A percentile compares a stretch with the other conserved stretches of the same genome.
These are phyloP conservation scores for Boletus pseudopeckii DNA, from an alignment of 768 basidiomycete genomes.

Conservation along the genomic window DNA sequence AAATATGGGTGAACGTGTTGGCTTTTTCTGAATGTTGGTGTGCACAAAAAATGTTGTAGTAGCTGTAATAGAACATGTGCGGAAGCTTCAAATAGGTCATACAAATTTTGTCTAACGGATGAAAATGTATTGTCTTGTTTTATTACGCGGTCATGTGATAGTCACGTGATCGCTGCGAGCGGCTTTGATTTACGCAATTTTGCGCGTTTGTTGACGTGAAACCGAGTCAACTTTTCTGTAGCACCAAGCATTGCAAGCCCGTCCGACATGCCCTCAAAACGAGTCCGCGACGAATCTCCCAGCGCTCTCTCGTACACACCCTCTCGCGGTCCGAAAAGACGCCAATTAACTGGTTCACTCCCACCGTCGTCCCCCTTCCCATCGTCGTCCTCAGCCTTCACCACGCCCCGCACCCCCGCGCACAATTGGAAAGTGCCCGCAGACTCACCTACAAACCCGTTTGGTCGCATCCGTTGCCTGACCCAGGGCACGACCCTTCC, in stretches of 20 bases:
- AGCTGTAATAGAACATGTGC: too few relatives aligned
- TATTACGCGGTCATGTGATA: constrained; percentile 14
- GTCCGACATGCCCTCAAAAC: constrained; percentile 26
- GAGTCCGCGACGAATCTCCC: constrained; percentile 28
- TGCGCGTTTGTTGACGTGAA: constrained; percentile 11
- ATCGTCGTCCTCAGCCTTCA: constrained; percentile 23
- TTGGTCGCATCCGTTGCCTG: constrained; percentile 52
- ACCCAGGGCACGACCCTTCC: constrained; percentile 38
- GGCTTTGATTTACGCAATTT: too few relatives aligned
- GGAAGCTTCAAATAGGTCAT: too few relatives aligned
- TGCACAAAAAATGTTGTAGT: too few relatives aligned
- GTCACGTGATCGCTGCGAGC: constrained; percentile 10
- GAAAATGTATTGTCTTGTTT: too few relatives aligned
- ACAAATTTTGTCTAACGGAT: too few relatives aligned
- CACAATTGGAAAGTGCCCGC: constrained; percentile 45
- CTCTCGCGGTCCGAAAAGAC: constrained; percentile 29
- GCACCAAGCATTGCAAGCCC: background rate
- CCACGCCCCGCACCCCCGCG: constrained; percentile 38
- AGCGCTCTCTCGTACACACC: constrained; percentile 29
- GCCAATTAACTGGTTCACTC: constrained; percentile 17
- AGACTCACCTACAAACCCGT: constrained; percentile 71
- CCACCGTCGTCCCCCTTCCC: constrained; percentile 30
- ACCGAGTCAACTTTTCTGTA: constrained; percentile 3
- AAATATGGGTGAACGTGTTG: too few relatives aligned
- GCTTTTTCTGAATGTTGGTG: too few relatives aligned